Evolutionary conservation across 1,139 yeast species (phyloP), one percentile per base, ranked within the genome.

Genomic region (Geotrichum aggregatum): DNA sequence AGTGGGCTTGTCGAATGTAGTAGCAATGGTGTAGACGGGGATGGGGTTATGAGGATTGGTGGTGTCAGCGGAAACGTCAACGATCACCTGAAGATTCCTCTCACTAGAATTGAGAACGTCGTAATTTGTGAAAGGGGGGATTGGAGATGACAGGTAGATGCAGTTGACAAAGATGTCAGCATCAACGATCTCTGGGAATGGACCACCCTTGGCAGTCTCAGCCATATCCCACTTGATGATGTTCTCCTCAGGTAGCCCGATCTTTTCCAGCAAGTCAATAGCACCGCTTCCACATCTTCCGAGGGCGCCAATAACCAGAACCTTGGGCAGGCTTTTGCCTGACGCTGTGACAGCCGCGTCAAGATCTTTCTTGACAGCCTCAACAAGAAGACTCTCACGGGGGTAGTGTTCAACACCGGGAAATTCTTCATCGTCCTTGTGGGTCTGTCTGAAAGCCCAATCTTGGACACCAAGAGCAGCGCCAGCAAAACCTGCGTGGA

Each of bases 221-320:
- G 85, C 81, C 80, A 92, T 87, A 72, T 94, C 99, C 99, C 98
- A 92, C 76, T 87, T 87, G 64, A 79, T 70, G 56, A 92, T 80
- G 70, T 87, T 84, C 54, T 75, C 80, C 44, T 87, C 95, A 52
- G 98, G 96, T 55, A 92, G 74, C 56, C 99, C 99, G 52, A 79
- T 84, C 74, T 85, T 85, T 61, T 76, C 78, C 72, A 88, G 80
- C 56, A 89, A 76, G 61, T 86, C 94, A 61, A 87, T 75, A 35
- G 99, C 98, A 67, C 99, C 99, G n/a, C 95, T 83, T 54, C 99
- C 99, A 73, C 98, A 92, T 76, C 99, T 85, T 58, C 98, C 99
- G 56, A 91, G 78, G 24, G 98, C 98, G 66, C 99, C 99, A 68
- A 92, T 92, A 52, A 92, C 84, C 63, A 92, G 77, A 48, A 85